Evolutionary conservation across 257 asterid genomes (phyloP).

Genomic region (Solanum sitiens): DNA sequence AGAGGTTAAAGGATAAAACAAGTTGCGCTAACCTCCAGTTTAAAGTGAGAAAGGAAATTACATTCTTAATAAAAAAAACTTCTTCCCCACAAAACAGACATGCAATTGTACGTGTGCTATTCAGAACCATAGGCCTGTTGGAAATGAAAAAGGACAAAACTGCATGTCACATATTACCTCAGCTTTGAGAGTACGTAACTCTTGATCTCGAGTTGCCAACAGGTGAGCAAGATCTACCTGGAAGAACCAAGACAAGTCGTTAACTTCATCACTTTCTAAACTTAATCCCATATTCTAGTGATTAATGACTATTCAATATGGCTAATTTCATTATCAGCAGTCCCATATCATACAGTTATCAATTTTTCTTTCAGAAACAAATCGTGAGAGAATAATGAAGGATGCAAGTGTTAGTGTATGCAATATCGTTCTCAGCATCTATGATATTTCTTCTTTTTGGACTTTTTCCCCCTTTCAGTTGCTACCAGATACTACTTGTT

Average conservation of each 20-base stretch:
- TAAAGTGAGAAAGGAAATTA: neutral
- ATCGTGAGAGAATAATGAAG: neutral
- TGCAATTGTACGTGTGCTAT: neutral
- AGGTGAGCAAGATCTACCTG: conserved; percentile 97
- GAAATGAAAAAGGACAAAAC: neutral
- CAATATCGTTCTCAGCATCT: neutral
- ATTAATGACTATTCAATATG: neutral
- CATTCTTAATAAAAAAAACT: neutral
- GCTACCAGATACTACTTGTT: neutral
- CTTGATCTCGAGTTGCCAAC: conserved; percentile 95
- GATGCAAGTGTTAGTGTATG: neutral
- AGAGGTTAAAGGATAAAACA: neutral
- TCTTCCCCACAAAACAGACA: neutral
- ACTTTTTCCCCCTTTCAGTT: neutral
- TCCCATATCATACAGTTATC: neutral
- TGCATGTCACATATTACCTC: conserved; percentile 41
- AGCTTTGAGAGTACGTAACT: conserved; percentile 86
- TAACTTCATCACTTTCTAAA: neutral
- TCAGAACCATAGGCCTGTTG: neutral
- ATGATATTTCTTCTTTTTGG: neutral
- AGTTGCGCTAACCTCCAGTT: neutral
- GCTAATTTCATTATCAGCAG: neutral
- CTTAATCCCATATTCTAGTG: neutral
- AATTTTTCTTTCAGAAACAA: neutral
- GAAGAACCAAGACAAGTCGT: conserved; percentile 8